Evolutionary conservation across 2,329 filamentous ascomycete species (phyloP), one percentile per base, ranked within the genome.

Genomic region (Talaromyces sp.): DNA sequence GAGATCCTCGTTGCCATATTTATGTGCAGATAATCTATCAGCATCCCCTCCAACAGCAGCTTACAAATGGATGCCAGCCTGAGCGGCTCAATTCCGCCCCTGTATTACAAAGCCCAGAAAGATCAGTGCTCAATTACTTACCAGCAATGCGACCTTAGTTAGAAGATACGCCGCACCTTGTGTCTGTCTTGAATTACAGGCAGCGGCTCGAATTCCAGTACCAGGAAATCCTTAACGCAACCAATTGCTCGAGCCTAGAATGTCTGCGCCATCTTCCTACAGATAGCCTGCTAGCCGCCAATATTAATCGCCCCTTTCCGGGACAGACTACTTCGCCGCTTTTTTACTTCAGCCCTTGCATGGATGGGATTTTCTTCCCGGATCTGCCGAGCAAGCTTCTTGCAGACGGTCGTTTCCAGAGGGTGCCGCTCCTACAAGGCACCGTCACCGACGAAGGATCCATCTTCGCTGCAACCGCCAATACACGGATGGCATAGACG

Each of bases 371-470:
- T 40, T 40, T 40, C 37, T 40, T 40, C 37, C 37, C 37, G 19
- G 37, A 40, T 40, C 37, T 40, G 37, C 37, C 37, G 37, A 40
- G 37, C 37, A 40, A 40, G 37, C 37, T 40, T 40, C 37, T 40
- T 40, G 37, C 37, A n/a, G 37, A 40, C 7, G 37, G 37, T 40
- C 73, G 74, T 36, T 82, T 80, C 65, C 69, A 80, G 63, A 74
- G 77, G 41, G 75, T 83, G 0, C 81, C 81, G 1, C 77, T 80
- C 11, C 81, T 84, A 58, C 80, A 78, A 62, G 81, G 82, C 53
- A 79, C 82, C 62, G 81, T 81, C 68, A 84, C 82, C 2, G 84
- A 89, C 69, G 37, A 40, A 40, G 37, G 37, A 40, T 17, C 37
- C 8, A 40, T 40, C 37, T 40, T 40, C 37, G 37, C 37, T 40